These are phyloP conservation scores for Colletotrichum endophyticum DNA, from an alignment of 2,329 filamentous ascomycete species.

Conservation along the genomic window DNA sequence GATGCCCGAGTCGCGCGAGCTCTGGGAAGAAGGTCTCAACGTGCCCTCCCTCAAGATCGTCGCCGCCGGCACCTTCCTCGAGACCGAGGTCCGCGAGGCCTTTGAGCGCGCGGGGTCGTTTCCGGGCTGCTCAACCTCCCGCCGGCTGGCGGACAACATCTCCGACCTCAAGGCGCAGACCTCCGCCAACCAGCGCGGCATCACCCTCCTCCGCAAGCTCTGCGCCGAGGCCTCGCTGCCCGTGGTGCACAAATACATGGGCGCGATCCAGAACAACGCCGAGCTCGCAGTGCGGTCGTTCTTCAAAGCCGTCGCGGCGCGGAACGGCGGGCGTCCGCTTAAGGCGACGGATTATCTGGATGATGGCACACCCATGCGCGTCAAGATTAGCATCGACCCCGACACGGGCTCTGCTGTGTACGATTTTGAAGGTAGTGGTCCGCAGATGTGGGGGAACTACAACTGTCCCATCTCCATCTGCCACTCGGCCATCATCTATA, in stretches of 20 bases:
- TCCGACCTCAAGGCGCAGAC: conserved; percentile 49
- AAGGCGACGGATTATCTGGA: conserved; percentile 37
- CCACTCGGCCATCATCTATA: conserved; percentile 43
- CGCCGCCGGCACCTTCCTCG: conserved; percentile 38
- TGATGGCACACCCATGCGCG: conserved; percentile 37
- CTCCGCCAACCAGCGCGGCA: conserved; percentile 46
- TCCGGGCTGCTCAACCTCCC: conserved; percentile 40
- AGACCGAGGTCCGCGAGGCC: conserved; percentile 33
- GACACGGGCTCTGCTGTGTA: conserved; percentile 35
- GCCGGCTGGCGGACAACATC: conserved; percentile 44
- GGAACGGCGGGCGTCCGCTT: background rate
- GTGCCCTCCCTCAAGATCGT: conserved; percentile 43
- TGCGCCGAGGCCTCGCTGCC: conserved; percentile 36
- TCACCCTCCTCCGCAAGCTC: conserved; percentile 33
- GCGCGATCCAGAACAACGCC: conserved; percentile 45
- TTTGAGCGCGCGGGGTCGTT: conserved; percentile 36
- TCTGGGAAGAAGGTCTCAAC: conserved; percentile 49
- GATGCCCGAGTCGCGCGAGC: conserved; percentile 43
- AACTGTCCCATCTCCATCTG: conserved; percentile 41
- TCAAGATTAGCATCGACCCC: conserved; percentile 34
- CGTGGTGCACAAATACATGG: conserved; percentile 42
- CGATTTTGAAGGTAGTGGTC: conserved; percentile 40
- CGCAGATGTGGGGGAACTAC: conserved; percentile 37
- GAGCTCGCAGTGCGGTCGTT: conserved; percentile 38
- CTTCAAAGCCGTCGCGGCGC: conserved; percentile 25